Base-by-base conservation (phyloP, 495 filamentous ascomycete species). In the Geoglossum glabrum region DNA sequence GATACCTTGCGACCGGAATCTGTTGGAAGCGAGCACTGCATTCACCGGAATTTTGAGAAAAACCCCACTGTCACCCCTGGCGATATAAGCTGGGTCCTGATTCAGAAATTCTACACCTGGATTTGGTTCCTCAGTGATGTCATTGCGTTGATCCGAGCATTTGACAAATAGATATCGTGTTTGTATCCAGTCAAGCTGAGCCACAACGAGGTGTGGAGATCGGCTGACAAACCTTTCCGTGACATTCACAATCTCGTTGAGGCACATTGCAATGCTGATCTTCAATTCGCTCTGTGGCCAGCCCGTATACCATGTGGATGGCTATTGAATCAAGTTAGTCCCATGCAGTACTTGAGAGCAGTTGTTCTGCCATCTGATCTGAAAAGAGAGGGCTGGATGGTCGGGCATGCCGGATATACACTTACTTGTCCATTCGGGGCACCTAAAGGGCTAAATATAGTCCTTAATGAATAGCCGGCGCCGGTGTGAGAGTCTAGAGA, bases 201-300 rank as follows among this genome's bases (percentile, higher is more conserved):
- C 66, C 1, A 97, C 83, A 17, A 95, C 90, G 33, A 84, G 80
- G 66, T 82, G 77, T 0, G 82, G 84, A 0, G 0, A 59, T 3
- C 13, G 59, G 47, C 68, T 73, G 25, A 75, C 65, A 62, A 86
- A 95, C 54, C 84, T 62, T 0, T 70, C 31, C 0, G 87, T 79
- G 0, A 73, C 74, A 63, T 95, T 95, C 62, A 95, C 81, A 55
- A 97, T 83, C 63, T 97, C 90, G 64, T 90, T 90, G 55, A 97
- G 67, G 31, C 84, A 81, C n/a, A 97, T 68, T 3, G 84, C 84
- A 1, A 54, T 59, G 9, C 45, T 61, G 46, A 88, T 69, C 19
- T 74, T 68, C 31, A 95, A 68, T 4, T 69, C 65, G 55, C 84
- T 92, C 17, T 76, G 69, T 0, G 79, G 75, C 90, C 88, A 95